Percentiles rank a stretch among this genome's conserved stretches.
phyloP scores from a whole-genome alignment of 2,329 filamentous ascomycete species.

The Lecanicillium sp. region DNA sequence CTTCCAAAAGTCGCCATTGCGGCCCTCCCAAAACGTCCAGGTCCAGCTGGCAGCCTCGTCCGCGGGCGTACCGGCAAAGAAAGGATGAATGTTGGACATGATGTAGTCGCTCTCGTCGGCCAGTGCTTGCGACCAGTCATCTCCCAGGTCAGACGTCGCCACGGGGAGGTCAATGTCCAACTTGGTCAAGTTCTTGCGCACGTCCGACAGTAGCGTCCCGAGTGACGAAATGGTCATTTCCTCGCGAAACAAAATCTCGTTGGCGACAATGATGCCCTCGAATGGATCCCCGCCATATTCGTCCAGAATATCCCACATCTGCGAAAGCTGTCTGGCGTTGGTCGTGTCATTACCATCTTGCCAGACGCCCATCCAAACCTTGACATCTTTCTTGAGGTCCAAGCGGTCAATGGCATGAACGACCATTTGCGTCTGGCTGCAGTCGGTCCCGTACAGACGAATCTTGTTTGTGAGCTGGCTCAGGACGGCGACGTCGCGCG shows the following conservation, averaged over 20 bases:
- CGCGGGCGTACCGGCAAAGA: conserved; percentile 74
- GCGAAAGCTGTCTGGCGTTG: conserved; percentile 69
- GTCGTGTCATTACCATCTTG: conserved; percentile 77
- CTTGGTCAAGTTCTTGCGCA: conserved; percentile 63
- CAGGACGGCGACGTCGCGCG: conserved; percentile 80
- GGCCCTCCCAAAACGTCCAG: conserved; percentile 65
- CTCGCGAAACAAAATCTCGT: conserved; percentile 70
- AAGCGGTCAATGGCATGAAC: conserved; percentile 72
- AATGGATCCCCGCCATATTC: conserved; percentile 60
- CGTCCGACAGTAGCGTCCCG: conserved; percentile 53
- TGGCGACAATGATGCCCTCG: conserved; percentile 73
- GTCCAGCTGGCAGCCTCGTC: conserved; percentile 71
- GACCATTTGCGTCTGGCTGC: conserved; percentile 94
- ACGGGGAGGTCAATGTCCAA: conserved; percentile 64
- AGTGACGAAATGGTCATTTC: conserved; percentile 61
- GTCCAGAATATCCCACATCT: conserved; percentile 80
- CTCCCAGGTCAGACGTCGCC: conserved; percentile 80
- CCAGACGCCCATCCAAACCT: conserved; percentile 94
- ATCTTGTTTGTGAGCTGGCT: conserved; percentile 84
- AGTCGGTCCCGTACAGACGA: conserved; percentile 89
- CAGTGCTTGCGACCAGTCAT: conserved; percentile 71
- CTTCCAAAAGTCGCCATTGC: conserved; percentile 60
- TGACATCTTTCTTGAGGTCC: conserved; percentile 62
- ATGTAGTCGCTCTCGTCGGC: conserved; percentile 70
- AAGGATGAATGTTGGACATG: conserved; percentile 96